Conservation (phyloP, 768 basidiomycete species). For the Mycena capillaripes region DNA sequence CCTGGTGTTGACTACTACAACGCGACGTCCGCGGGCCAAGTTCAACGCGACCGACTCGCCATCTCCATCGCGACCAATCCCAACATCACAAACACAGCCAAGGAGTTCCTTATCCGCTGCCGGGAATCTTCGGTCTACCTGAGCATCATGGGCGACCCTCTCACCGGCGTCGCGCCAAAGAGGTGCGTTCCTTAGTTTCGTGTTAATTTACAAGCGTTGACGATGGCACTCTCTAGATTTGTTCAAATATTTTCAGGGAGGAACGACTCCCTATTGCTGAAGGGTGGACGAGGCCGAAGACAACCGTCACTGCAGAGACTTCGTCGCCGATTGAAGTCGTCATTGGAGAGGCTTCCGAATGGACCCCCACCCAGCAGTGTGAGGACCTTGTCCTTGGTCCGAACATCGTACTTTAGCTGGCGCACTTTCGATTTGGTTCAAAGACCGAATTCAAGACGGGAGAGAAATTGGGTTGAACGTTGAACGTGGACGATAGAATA, state of each 20-base stretch:
- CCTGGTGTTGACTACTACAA: constrained; percentile 32
- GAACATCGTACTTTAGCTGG: neutral
- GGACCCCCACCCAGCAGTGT: constrained; percentile 16
- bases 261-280: neutral
- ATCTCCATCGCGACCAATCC: constrained; percentile 27
- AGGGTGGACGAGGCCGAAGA: neutral
- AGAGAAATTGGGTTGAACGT: too few relatives aligned
- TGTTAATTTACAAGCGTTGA: neutral
- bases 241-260: neutral
- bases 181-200: neutral
- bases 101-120: constrained; percentile 31
- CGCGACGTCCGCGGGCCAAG: constrained; percentile 26
- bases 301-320: neutral
- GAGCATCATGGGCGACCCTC: constrained; percentile 30
- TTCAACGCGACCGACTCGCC: constrained; percentile 23
- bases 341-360: constrained; percentile 12
- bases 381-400: constrained; percentile 15
- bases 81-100: constrained; percentile 26
- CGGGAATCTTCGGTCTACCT: constrained; percentile 27
- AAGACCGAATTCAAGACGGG: neutral
- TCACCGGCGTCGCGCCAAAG: constrained; percentile 31
- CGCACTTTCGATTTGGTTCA: neutral
- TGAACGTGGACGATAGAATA: too few relatives aligned
- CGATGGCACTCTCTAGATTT: neutral
- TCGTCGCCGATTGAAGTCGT: neutral